Conservation (phyloP, 208 protist species). For the Trypanosoma rangeli region DNA sequence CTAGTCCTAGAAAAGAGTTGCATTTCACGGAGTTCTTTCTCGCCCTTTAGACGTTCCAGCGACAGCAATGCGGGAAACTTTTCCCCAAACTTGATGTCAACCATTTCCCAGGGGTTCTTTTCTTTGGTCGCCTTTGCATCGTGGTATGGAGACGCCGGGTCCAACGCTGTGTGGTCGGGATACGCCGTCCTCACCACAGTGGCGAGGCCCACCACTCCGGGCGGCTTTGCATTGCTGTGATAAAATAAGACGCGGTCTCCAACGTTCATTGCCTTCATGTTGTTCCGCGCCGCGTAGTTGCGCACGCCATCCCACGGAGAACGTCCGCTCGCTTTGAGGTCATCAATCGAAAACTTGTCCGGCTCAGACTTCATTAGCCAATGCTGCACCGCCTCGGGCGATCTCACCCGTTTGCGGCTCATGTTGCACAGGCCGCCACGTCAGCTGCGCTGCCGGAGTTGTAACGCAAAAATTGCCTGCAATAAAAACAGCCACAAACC, state of each 20-base stretch:
- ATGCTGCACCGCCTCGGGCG: constrained; percentile 38
- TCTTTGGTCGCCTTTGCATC: constrained; percentile 56
- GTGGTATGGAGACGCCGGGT: constrained; percentile 74
- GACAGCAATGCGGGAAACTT: constrained; percentile 60
- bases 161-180: constrained; percentile 76
- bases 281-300: constrained; percentile 84
- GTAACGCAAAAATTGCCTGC: background rate
- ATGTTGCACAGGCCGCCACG: background rate
- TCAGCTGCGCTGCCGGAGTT: background rate
- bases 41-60: constrained; percentile 53
- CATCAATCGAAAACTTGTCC: constrained; percentile 78
- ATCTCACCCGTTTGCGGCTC: constrained; percentile 51
- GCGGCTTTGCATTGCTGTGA: constrained; percentile 82
- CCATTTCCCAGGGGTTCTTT: constrained; percentile 86
- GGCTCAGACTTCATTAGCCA: constrained; percentile 90
- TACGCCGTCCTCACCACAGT: constrained; percentile 57
- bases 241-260: constrained; percentile 85
- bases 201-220: constrained; percentile 74
- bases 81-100: constrained; percentile 73
- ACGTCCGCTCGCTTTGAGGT: constrained; percentile 43
- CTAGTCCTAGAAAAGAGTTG: constrained; percentile 62
- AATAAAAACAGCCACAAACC: background rate
- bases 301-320: constrained; percentile 87
- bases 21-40: constrained; percentile 58
- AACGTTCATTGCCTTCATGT: constrained; percentile 80